These are phyloP conservation scores for Postia placenta DNA, from an alignment of 768 basidiomycete genomes.

Conservation along the genomic window DNA sequence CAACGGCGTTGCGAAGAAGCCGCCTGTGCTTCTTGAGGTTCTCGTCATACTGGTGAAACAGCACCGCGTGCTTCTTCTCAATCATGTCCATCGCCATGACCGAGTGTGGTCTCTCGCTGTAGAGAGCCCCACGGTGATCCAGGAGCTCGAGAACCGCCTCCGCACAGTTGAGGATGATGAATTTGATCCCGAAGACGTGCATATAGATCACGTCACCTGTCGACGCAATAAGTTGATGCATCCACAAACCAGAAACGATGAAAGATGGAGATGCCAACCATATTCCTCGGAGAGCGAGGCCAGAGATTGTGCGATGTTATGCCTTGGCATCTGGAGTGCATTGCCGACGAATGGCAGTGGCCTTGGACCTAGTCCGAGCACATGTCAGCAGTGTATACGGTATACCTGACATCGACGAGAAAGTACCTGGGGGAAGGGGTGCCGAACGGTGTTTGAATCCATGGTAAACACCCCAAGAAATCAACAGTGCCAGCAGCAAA, in stretches of 20 bases:
- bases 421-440: too few species aligned
- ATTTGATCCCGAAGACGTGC: background rate
- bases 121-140: background rate
- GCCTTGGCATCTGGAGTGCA: background rate
- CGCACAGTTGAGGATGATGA: background rate
- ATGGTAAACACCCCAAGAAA: too few species aligned
- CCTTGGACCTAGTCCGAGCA: background rate
- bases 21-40: background rate
- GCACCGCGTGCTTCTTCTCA: background rate
- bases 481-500: too few species aligned
- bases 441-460: too few species aligned
- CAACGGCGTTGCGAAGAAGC: background rate
- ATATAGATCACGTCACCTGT: constrained; percentile 3
- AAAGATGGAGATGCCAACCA: background rate
- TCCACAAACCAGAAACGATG: background rate
- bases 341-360: background rate
- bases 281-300: background rate
- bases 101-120: background rate
- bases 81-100: constrained; percentile 23
- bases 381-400: too few species aligned
- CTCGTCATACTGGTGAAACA: background rate
- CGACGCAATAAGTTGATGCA: background rate
- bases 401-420: too few species aligned
- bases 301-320: background rate
- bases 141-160: background rate